Evolutionary conservation across 2,329 filamentous ascomycete genomes (phyloP), one percentile per base, ranked within the genome.

Genomic region (Phaeosphaeriaceae sp.): DNA sequence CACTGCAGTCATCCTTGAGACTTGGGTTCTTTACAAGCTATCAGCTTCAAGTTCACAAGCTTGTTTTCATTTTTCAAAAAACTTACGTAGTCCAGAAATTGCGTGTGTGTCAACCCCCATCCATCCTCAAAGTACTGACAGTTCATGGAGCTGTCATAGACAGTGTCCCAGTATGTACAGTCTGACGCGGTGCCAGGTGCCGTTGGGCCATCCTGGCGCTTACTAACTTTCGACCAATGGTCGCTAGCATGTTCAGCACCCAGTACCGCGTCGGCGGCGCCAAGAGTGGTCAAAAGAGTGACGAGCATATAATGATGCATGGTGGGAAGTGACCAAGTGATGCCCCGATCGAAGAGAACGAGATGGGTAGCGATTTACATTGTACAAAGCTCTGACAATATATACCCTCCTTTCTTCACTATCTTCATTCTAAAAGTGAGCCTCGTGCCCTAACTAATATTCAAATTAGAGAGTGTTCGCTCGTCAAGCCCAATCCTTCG

Each of bases 141-240:
- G 21, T 33, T 49, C 15, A 39, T 18, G n/a, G 36, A 54, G 30
- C 34, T 39, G n/a, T 34, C 34, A 13, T 15, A 7, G 1, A 37
- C 49, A 17, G 38, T 54, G 17, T 54, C 53, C 17, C 30, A 60
- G 13, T 38, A 60, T n/a, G 29, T 49, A 38, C 56, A 57, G 48
- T 60, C 56, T 11, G 45, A 33, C n/a, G 38, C 54, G 11, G 48
- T 60, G 28, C 26, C 37, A 9, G 53, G 44, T 26, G 47, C 50
- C 6, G 48, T 39, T 35, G 47, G 50, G 11, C 52, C 47, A 38
- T 52, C 42, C 17, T 59, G 50, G 6, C 52, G 45, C 17, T 35
- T 37, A 16, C n/a, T n/a, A n/a, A n/a, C n/a, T n/a, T n/a, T n/a
- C n/a, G n/a, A n/a, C n/a, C n/a, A n/a, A n/a, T n/a, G n/a, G n/a